Base-by-base conservation (phyloP, 345 rosid genomes). In the Pelargonium nanum region DNA sequence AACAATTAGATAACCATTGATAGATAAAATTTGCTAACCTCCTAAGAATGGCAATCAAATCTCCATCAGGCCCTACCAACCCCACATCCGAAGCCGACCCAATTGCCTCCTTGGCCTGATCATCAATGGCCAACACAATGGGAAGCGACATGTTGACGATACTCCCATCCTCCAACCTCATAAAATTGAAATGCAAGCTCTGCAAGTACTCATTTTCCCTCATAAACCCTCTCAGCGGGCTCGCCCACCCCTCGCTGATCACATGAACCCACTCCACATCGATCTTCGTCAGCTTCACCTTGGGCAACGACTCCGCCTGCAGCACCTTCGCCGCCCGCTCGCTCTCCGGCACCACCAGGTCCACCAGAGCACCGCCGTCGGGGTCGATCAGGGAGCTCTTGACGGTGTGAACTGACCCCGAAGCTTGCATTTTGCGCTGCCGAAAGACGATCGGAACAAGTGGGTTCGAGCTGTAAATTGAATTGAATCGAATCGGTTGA, bases 221-320 rank as follows among this genome's bases (percentile, higher is more conserved):
- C 99, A 89, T 93, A 70, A 93, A 93, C 56, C 97, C 99, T 78
- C 72, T 78, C 58, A 93, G 66, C 22, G 97, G 99, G 72, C 92
- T 93, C 48, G 99, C 94, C 97, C 97, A 93, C 0, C 99, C 99
- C 63, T 93, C 96, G 55, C 90, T 75, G 15, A 87, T 76, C 76
- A 93, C 97, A 23, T 90, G 99, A 19, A 84, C 89, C 99, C 99
- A 94, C 80, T 94, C 97, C 26, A 86, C 57, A 69, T 93, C 99
- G 23, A 87, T 82, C 78, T 74, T 75, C 8, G 84, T 81, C 60
- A 93, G 74, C 69, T 59, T 67, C 69, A 82, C 95, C 74, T 65
- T 80, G 22, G 89, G 88, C 85, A 89, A 68, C 54, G 81, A 51
- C 53, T 77, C 87, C 1, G 95, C 83, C 65, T 90, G 95, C 15